Evolutionary conservation across 306 rosid genomes (phyloP), one percentile per base, ranked within the genome.

Genomic region (Rosa persica): DNA sequence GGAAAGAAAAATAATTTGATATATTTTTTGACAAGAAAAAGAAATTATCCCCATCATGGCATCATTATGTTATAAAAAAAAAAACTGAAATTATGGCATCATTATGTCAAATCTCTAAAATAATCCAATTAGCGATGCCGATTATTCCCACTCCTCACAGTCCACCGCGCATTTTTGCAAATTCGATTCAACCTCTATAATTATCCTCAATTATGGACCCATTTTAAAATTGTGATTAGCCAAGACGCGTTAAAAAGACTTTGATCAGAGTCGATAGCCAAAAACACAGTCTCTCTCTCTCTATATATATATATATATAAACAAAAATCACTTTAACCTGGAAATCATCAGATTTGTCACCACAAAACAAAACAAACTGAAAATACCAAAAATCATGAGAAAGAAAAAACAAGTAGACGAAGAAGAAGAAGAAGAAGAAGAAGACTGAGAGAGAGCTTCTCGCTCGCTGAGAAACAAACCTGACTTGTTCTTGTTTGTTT

Each of bases 381-480:
- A 42, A 42, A 42, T 42, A 42, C 36, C 44, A 51, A 17, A 65
- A 39, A 22, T 30, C 54, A 40, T 40, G 76, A 39, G 74, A 61
- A 38, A 22, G 58, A 61, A 61, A 34, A 25, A 7, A 27, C 20
- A 55, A 55, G 34, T 16, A 55, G 15, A 47, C n/a, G 43, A 55
- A 8, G 42, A 11, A 44, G 36, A 34, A 13, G 66, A 1, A 9
- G 65, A 8, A 16, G 49, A 42, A 48, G 55, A 64, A 46, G 46
- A 68, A 39, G 66, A 77, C 30, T 7, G 30, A 47, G 72, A 79
- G 39, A 81, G 75, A 44, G 55, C 58, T 30, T 30, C 30, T 27
- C 1, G n/a, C 36, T 30, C 36, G 36, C 36, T 30, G 36, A 30
- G 36, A 30, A 30, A 3, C 36, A 30, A 3, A 30, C 36, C 20